Percentiles rank a stretch among this genome's conserved stretches.
Evolutionary conservation across 805 yeast genomes (phyloP).

Genomic region (Metschnikowia colocasiae): DNA sequence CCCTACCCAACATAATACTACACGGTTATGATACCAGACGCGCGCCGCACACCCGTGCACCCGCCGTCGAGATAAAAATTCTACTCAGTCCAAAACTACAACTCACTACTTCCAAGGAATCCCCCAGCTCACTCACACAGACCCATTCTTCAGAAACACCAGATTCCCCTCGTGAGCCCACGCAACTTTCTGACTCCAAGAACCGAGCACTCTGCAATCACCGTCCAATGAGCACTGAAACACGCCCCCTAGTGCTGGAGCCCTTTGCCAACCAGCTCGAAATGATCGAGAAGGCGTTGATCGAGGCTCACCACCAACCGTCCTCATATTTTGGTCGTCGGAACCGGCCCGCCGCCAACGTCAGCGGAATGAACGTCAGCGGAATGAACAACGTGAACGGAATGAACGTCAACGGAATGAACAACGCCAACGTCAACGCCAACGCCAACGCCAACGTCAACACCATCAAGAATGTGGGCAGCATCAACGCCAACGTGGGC

Average conservation of each 20-base stretch:
- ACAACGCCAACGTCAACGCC: neutral
- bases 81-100: no score
- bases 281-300: constrained; percentile 27
- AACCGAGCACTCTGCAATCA: no score
- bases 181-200: no score
- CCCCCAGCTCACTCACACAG: no score
- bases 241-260: constrained; percentile 25
- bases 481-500: neutral
- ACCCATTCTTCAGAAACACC: no score
- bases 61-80: no score
- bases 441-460: neutral
- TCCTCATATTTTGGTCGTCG: constrained; percentile 19
- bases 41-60: no score
- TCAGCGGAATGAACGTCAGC: neutral
- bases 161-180: no score
- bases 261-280: constrained; percentile 36
- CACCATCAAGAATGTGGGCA: neutral
- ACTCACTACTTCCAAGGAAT: no score
- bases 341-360: constrained; percentile 2
- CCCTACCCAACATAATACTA: no score
- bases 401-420: neutral
- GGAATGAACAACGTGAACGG: neutral
- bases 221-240: neutral
- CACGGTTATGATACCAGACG: no score
- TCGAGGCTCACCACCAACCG: constrained; percentile 36